Conservation (phyloP, 2,329 filamentous ascomycete genomes). For the Talaromyces funiculosus region DNA sequence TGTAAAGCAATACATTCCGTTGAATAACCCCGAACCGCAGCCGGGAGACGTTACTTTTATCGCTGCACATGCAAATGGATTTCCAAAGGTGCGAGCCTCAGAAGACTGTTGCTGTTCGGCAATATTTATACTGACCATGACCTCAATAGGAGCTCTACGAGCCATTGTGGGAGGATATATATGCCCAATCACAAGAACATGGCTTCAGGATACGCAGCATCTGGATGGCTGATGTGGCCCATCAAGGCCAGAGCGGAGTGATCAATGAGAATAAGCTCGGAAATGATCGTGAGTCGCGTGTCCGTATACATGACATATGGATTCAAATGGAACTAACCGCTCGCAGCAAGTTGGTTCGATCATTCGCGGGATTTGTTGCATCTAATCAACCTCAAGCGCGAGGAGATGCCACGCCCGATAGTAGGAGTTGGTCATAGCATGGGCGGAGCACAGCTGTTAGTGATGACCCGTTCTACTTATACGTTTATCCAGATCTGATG, state of each 20-base stretch:
- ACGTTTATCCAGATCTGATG: not conserved
- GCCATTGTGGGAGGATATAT: constrained; percentile 80
- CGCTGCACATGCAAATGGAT: constrained; percentile 83
- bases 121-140: not conserved
- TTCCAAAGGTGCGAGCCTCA: constrained; percentile 63
- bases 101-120: not conserved
- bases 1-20: constrained; percentile 83
- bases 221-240: constrained; percentile 85
- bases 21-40: constrained; percentile 60
- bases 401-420: constrained; percentile 72
- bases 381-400: constrained; percentile 76
- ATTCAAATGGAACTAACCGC: not conserved
- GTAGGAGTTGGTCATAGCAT: constrained; percentile 86
- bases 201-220: constrained; percentile 71
- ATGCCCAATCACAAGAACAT: constrained; percentile 50
- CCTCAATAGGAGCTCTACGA: constrained; percentile 85
- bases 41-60: constrained; percentile 80
- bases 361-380: constrained; percentile 77
- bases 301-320: not conserved
- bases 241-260: constrained; percentile 73
- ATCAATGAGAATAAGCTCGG: constrained; percentile 72
- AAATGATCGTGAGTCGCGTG: constrained; percentile 68
- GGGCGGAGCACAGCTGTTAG: constrained; percentile 65
- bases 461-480: not conserved
- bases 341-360: constrained; percentile 74